phyloP scores from a whole-genome alignment of 73 alveolate genomes.

The Paramecium sexaurelia region DNA sequence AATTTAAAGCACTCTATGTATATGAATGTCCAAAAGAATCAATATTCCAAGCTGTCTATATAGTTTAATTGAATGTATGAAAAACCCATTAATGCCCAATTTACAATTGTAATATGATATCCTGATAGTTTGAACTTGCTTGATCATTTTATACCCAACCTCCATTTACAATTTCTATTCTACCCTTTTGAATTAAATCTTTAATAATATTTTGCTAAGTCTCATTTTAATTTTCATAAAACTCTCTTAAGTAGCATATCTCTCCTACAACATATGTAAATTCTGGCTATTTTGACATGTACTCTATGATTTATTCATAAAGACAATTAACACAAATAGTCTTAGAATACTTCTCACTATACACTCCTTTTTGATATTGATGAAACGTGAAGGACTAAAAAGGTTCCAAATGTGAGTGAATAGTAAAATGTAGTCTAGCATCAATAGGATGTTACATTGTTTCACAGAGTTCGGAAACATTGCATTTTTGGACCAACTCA shows the following conservation, averaged over 20 bases:
- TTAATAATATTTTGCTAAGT: slow-evolving; percentile 38
- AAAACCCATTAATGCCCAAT: slow-evolving; percentile 36
- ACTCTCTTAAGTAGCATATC: not conserved
- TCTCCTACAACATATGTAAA: not conserved
- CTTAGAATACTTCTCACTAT: not conserved
- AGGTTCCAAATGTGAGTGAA: slow-evolving; percentile 29
- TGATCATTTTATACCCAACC: slow-evolving; percentile 95
- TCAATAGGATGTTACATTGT: not conserved
- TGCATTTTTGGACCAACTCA: not conserved
- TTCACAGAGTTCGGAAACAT: slow-evolving; percentile 5
- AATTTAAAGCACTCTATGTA: slow-evolving; percentile 12
- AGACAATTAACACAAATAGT: not conserved
- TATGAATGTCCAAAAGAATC: slow-evolving; percentile 35
- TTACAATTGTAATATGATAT: slow-evolving; percentile 51
- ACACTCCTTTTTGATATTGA: not conserved
- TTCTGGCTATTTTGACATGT: not conserved
- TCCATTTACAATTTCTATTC: slow-evolving; percentile 92
- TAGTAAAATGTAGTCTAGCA: slow-evolving; percentile 1
- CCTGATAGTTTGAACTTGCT: slow-evolving; percentile 78
- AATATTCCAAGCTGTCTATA: not conserved
- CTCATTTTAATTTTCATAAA: not conserved
- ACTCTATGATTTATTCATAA: not conserved
- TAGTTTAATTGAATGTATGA: not conserved
- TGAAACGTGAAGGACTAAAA: not conserved
- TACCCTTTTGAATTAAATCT: slow-evolving; percentile 71